These are phyloP conservation scores for Podospora tetraspora DNA, from an alignment of 495 filamentous ascomycete genomes.

Conservation along the genomic window DNA sequence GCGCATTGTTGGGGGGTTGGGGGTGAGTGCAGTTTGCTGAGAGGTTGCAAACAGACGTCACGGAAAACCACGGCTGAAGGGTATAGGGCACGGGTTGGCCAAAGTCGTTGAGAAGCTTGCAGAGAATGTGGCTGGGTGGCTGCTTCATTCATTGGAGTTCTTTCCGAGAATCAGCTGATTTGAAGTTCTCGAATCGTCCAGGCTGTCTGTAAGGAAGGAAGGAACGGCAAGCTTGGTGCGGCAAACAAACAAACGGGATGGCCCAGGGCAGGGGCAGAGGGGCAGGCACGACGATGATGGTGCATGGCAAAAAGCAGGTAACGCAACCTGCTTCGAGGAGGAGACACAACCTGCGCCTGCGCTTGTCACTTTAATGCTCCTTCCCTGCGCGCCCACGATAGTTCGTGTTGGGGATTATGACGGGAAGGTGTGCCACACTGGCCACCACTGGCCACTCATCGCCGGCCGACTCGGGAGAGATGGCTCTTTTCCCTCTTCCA, in stretches of 20 bases:
- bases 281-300: background rate
- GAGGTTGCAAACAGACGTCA: background rate
- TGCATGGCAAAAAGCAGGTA: background rate
- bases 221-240: background rate
- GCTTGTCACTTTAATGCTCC: background rate
- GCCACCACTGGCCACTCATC: background rate
- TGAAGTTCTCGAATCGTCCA: background rate
- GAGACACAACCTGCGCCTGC: background rate
- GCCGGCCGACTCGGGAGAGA: background rate
- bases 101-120: background rate
- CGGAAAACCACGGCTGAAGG: background rate
- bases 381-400: background rate
- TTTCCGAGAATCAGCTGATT: background rate
- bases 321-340: background rate
- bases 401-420: background rate
- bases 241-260: background rate
- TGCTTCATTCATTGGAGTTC: background rate
- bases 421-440: background rate
- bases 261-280: background rate
- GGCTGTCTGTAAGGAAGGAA: background rate
- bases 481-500: background rate
- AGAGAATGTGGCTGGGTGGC: background rate
- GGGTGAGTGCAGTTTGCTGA: background rate
- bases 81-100: background rate
- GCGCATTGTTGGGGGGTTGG: background rate